phyloP scores from a whole-genome alignment of 257 asterid genomes.

The Haberlea rhodopensis region DNA sequence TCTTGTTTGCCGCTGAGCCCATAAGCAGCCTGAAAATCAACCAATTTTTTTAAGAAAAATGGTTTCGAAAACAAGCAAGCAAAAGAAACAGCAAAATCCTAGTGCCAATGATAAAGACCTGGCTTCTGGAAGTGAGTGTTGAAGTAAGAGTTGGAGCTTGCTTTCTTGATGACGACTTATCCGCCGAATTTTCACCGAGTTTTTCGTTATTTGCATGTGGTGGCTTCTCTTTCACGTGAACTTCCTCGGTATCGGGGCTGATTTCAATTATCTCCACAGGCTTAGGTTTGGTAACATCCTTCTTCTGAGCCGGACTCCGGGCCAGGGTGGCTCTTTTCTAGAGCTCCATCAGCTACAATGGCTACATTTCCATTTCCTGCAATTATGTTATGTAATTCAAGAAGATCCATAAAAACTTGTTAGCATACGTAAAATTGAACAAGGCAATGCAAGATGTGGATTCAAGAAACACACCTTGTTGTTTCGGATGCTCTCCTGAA shows the following conservation, averaged over 20 bases:
- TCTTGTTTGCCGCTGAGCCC: constrained; percentile 48
- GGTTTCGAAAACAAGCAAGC: background rate
- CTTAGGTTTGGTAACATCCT: constrained; percentile 47
- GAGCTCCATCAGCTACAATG: constrained; percentile 38
- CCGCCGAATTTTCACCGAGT: no score
- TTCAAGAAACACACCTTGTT: constrained; percentile 44
- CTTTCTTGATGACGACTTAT: no score
- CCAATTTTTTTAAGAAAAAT: background rate
- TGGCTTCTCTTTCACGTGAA: no score
- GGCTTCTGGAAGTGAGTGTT: no score
- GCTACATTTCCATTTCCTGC: constrained; percentile 36
- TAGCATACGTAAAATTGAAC: background rate
- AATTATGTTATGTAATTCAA: constrained; percentile 33
- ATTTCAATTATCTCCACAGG: no score
- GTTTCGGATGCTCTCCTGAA: constrained; percentile 59
- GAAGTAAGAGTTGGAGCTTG: no score
- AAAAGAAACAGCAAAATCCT: no score
- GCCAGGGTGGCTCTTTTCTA: constrained; percentile 34
- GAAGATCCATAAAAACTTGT: background rate
- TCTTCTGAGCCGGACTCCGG: constrained; percentile 54
- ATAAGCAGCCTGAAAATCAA: constrained; percentile 63
- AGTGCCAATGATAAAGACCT: constrained; percentile 39
- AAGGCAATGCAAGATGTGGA: background rate
- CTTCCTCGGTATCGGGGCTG: no score
- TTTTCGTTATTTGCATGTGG: no score